Conservation (phyloP, 2,329 filamentous ascomycete genomes). For the Fusarium musae region DNA sequence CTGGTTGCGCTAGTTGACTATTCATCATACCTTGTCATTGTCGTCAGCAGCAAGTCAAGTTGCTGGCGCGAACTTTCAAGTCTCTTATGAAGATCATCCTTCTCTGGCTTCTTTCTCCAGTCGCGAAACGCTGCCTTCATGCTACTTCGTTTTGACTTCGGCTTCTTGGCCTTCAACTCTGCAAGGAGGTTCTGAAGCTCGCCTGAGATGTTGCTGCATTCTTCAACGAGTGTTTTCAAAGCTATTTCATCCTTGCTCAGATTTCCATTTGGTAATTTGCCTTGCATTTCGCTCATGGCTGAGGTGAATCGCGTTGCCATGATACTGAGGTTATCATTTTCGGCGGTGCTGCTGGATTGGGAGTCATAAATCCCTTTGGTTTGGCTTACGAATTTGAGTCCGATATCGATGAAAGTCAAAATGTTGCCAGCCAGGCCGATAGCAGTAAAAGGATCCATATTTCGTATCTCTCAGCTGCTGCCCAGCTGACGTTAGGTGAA, state of each 20-base stretch:
- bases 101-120: not conserved
- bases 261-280: not conserved
- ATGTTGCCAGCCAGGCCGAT: not conserved
- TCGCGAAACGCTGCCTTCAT: not conserved
- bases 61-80: not conserved
- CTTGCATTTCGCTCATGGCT: not conserved
- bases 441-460: not conserved
- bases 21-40: not conserved
- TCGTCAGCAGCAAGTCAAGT: not conserved
- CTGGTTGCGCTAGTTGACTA: rapidly evolving
- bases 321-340: not conserved
- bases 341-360: not conserved
- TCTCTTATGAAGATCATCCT: rapidly evolving
- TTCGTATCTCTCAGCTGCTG: not conserved
- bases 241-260: not conserved
- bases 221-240: not conserved
- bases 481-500: rapidly evolving
- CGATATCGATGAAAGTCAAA: not conserved
- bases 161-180: not conserved
- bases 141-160: rapidly evolving
- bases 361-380: not conserved
- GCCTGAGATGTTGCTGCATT: not conserved
- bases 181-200: not conserved
- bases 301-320: not conserved
- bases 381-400: not conserved